Percentiles rank a stretch among this genome's conserved stretches.
Conservation (phyloP, 129 eudicot species). For the Chrysanthemum lavandulifolium region DNA sequence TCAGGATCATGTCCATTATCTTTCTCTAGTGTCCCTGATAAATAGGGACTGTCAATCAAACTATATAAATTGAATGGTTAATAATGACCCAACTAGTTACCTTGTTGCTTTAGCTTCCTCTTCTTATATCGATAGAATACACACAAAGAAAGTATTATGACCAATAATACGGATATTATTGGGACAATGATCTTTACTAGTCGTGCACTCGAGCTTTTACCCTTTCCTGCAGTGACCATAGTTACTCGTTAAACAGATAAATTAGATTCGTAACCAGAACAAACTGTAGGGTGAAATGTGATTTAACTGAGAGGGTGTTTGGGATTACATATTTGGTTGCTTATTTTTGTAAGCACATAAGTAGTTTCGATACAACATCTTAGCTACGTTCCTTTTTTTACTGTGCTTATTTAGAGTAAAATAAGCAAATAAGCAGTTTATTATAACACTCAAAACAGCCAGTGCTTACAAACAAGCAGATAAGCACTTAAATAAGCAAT, state of each 20-base stretch:
- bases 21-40: slow-evolving; percentile 22
- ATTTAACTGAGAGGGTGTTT: not conserved
- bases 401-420: too few species aligned
- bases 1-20: slow-evolving; percentile 18
- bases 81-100: slow-evolving; percentile 16
- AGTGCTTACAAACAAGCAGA: too few species aligned
- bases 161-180: slow-evolving; percentile 19
- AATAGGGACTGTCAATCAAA: slow-evolving; percentile 13
- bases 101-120: slow-evolving; percentile 27
- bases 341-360: too few species aligned
- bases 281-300: not conserved
- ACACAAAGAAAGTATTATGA: slow-evolving; percentile 17
- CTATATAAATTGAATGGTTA: not conserved
- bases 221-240: slow-evolving; percentile 14
- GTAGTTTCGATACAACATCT: too few species aligned
- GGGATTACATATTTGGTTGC: too few species aligned
- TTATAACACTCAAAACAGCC: too few species aligned
- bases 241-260: not conserved
- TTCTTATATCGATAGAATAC: slow-evolving; percentile 22
- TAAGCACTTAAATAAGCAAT: too few species aligned
- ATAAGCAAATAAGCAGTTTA: too few species aligned
- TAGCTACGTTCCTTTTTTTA: too few species aligned
- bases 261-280: slow-evolving; percentile 4
- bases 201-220: slow-evolving; percentile 30
- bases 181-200: slow-evolving; percentile 27